Conservation (phyloP, 495 filamentous ascomycete genomes). For the Lepraria neglecta region DNA sequence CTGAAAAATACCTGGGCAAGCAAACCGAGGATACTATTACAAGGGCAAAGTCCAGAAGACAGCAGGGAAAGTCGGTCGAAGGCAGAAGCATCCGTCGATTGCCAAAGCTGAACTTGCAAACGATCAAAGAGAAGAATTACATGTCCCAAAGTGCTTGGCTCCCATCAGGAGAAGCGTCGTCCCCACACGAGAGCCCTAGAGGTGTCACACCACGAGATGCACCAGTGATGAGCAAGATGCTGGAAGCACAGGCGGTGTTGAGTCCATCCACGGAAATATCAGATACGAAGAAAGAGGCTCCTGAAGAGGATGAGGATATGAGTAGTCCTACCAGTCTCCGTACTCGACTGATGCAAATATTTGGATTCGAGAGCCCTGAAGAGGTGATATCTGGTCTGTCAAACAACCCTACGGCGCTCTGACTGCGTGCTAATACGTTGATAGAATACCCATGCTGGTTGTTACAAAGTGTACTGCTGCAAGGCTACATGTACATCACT, state of each 20-base stretch:
- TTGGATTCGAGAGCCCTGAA: constrained; percentile 74
- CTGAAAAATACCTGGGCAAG: constrained; percentile 2
- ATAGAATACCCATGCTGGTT: constrained; percentile 92
- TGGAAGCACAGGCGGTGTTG: constrained; percentile 71
- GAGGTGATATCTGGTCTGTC: constrained; percentile 69
- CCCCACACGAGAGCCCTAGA: constrained; percentile 32
- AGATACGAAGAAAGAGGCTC: constrained; percentile 24
- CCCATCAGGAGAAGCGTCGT: constrained; percentile 17
- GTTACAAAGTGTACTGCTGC: constrained; percentile 83
- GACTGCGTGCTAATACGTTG: constrained; percentile 5
- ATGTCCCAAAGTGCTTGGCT: constrained; percentile 28
- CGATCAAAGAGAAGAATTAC: constrained; percentile 30
- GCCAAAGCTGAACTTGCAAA: constrained; percentile 28
- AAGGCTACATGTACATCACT: constrained; percentile 97
- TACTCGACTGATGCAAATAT: constrained; percentile 75
- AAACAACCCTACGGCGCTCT: constrained; percentile 15
- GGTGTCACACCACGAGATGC: constrained; percentile 47
- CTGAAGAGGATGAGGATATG: constrained; percentile 24
- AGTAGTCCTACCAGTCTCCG: constrained; percentile 45
- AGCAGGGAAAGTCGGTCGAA: constrained; percentile 11
- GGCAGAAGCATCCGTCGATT: constrained; percentile 29
- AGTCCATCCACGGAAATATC: constrained; percentile 29
- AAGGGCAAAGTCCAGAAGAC: constrained; percentile 8
- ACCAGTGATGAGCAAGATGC: constrained; percentile 75
- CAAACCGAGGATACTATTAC: not conserved